phyloP scores from a whole-genome alignment of 2,329 filamentous ascomycete species.

The Epichloe elymi region DNA sequence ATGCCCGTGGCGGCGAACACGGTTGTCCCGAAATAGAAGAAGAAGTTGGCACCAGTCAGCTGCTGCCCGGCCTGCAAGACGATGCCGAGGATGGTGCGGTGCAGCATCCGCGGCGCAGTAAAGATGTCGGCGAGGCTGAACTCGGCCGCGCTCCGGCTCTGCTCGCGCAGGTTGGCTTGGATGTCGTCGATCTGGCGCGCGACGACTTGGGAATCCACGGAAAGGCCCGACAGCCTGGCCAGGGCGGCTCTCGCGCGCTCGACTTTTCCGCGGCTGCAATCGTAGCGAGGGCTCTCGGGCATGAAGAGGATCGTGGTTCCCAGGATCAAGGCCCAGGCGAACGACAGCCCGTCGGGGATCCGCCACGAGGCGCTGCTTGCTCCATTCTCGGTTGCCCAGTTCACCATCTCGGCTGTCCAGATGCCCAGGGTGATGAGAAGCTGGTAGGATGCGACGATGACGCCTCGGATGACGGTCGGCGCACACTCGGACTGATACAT shows the following conservation, averaged over 20 bases:
- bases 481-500: conserved; percentile 59
- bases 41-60: conserved; percentile 55
- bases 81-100: conserved; percentile 50
- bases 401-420: conserved; percentile 43
- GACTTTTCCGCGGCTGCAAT: conserved; percentile 31
- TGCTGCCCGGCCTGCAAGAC: conserved; percentile 53
- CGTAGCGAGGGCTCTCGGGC: conserved; percentile 41
- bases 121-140: conserved; percentile 47
- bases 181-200: conserved; percentile 38
- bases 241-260: conserved; percentile 37
- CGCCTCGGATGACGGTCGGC: conserved; percentile 49
- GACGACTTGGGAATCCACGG: conserved; percentile 26
- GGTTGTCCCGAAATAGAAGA: conserved; percentile 53
- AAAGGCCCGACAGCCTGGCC: conserved; percentile 30
- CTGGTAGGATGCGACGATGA: conserved; percentile 52
- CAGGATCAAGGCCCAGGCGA: conserved; percentile 41
- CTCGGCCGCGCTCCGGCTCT: conserved; percentile 30
- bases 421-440: conserved; percentile 59
- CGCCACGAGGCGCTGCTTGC: conserved; percentile 43
- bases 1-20: conserved; percentile 55
- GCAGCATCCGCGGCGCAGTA: conserved; percentile 52
- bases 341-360: conserved; percentile 45
- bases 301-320: conserved; percentile 37
- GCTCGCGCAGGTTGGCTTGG: conserved; percentile 34
- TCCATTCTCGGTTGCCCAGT: conserved; percentile 43